Conservation (phyloP, 2,329 filamentous ascomycete genomes). For the Arthrobotrys musiformis region DNA sequence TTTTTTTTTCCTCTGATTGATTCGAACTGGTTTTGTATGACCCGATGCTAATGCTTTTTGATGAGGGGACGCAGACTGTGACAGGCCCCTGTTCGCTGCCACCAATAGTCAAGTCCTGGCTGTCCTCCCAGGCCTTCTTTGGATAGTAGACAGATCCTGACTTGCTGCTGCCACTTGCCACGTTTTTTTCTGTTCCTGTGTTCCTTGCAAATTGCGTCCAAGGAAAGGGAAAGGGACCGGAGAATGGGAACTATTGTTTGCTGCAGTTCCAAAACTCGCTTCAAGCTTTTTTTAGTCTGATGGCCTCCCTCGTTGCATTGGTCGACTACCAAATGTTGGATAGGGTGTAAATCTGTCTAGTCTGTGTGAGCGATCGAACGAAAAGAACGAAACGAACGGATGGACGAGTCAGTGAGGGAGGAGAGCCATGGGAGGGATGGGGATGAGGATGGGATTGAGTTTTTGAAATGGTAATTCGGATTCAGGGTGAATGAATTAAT, state of each 20-base stretch:
- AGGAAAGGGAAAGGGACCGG: neutral
- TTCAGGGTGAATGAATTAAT: constrained; percentile 13
- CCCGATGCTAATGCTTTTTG: constrained; percentile 38
- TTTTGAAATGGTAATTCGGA: constrained; percentile 4
- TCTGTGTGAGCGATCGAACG: neutral
- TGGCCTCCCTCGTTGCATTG: neutral
- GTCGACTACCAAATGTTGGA: neutral
- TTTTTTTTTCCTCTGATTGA: neutral
- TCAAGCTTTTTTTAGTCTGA: neutral
- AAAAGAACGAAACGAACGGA: too few species aligned
- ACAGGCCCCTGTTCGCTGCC: constrained; percentile 49
- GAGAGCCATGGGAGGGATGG: neutral
- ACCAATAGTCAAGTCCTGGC: constrained; percentile 42
- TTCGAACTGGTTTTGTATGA: constrained; percentile 25
- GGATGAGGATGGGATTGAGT: constrained; percentile 10
- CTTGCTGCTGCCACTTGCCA: constrained; percentile 46
- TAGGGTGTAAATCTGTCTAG: too few species aligned
- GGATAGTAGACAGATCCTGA: constrained; percentile 43
- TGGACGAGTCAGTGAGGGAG: neutral
- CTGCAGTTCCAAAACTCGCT: constrained; percentile 6
- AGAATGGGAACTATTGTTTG: constrained; percentile 32
- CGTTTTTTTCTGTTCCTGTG: constrained; percentile 44
- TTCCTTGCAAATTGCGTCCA: constrained; percentile 52
- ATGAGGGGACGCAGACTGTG: constrained; percentile 48
- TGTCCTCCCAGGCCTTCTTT: constrained; percentile 45